phyloP scores from a whole-genome alignment of 1,284 basidiomycete species.

The Cystobasidium slooffiae region DNA sequence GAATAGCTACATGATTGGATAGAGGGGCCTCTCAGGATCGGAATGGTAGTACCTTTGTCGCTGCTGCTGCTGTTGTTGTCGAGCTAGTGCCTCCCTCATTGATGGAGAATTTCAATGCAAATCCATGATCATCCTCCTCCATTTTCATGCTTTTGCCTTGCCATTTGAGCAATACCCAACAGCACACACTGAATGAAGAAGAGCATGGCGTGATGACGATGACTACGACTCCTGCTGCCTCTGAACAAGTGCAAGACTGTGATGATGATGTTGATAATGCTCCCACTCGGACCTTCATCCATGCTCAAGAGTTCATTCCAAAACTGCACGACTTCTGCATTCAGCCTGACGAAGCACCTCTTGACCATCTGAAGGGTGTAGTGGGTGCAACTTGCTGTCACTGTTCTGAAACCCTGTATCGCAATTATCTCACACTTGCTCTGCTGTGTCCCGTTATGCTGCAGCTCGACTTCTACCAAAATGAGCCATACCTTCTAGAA shows the following conservation, averaged over 20 bases:
- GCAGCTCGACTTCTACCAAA: conserved; percentile 88
- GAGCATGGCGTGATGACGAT: background rate
- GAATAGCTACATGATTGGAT: too few species aligned
- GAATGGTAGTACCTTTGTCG: too few species aligned
- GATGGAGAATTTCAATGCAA: too few species aligned
- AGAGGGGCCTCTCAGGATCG: background rate
- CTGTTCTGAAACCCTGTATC: background rate
- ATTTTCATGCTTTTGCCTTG: too few species aligned
- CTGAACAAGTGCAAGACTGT: background rate
- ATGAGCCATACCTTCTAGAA: conserved; percentile 92
- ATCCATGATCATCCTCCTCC: too few species aligned
- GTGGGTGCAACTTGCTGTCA: background rate
- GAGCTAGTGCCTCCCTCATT: too few species aligned
- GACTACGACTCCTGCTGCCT: background rate
- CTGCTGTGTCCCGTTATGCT: background rate
- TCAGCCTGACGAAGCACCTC: background rate
- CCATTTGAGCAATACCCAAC: too few species aligned
- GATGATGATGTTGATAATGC: background rate
- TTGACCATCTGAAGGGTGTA: background rate
- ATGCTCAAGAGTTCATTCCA: conserved; percentile 25
- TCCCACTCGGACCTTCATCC: conserved; percentile 12
- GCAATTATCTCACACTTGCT: too few species aligned
- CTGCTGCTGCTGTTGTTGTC: too few species aligned
- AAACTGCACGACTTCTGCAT: conserved; percentile 18
- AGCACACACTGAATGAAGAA: too few species aligned